Conservation (phyloP, 257 asterid genomes). For the Solanum chilense region DNA sequence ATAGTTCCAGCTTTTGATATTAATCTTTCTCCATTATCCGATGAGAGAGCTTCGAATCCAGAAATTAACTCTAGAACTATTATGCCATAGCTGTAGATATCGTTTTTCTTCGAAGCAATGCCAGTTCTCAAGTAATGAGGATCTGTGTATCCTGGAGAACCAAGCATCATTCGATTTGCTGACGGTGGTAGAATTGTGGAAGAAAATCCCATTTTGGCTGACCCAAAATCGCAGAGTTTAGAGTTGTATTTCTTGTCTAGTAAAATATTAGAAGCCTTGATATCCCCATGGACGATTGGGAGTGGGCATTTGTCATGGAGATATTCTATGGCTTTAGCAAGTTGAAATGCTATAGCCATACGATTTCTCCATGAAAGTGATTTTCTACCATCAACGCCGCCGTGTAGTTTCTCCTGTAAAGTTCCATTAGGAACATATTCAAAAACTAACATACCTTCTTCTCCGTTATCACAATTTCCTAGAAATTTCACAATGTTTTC, state of each 20-base stretch:
- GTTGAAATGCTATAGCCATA: conserved; percentile 51
- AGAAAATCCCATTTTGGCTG: conserved; percentile 58
- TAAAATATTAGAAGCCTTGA: conserved; percentile 58
- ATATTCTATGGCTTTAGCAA: conserved; percentile 52
- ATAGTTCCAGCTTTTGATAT: conserved; percentile 21
- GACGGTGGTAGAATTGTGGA: conserved; percentile 26
- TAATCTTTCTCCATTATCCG: conserved; percentile 36
- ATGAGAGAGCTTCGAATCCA: conserved; percentile 42
- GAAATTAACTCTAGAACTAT: conserved; percentile 53
- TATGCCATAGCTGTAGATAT: conserved; percentile 57
- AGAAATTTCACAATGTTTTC: conserved; percentile 46
- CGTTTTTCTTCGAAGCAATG: conserved; percentile 56
- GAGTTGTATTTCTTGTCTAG: conserved; percentile 40
- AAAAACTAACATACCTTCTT: conserved; percentile 42
- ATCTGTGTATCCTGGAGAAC: conserved; percentile 76
- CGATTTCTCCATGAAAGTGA: conserved; percentile 49
- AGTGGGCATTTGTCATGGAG: conserved; percentile 44
- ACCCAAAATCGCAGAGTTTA: conserved; percentile 77
- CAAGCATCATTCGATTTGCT: conserved; percentile 20
- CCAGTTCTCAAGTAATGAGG: conserved; percentile 66
- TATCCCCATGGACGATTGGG: conserved; percentile 66
- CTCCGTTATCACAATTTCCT: conserved; percentile 29
- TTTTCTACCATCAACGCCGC: neutral
- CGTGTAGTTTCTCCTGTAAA: conserved; percentile 45
- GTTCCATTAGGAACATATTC: conserved; percentile 50